phyloP scores from a whole-genome alignment of 2,329 filamentous ascomycete genomes.

The Penicillium crustosum region DNA sequence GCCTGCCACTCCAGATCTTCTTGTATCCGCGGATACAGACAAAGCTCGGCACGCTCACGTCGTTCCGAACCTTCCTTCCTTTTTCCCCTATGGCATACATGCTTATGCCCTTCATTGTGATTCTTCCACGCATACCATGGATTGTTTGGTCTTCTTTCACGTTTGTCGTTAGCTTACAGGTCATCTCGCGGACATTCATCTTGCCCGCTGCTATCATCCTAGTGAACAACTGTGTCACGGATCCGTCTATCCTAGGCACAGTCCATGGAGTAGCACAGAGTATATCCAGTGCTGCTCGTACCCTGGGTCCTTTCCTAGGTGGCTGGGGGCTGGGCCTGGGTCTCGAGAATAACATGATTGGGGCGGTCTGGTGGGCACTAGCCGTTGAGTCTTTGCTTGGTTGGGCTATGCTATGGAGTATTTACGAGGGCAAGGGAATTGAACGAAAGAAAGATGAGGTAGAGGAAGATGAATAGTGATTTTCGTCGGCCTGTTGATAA shows the following conservation, averaged over 20 bases:
- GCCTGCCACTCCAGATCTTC: conserved; percentile 70
- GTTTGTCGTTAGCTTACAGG: conserved; percentile 65
- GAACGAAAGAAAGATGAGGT: conserved; percentile 43
- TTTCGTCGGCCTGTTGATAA: neutral
- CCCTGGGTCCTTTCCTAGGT: conserved; percentile 56
- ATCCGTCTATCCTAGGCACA: conserved; percentile 57
- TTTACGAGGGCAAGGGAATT: conserved; percentile 65
- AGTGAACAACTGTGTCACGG: conserved; percentile 61
- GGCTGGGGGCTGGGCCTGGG: conserved; percentile 57
- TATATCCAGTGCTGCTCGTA: conserved; percentile 54
- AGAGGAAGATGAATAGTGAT: conserved; percentile 22
- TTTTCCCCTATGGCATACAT: conserved; percentile 71
- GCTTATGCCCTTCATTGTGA: conserved; percentile 67
- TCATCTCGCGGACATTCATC: conserved; percentile 70
- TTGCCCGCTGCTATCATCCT: conserved; percentile 60
- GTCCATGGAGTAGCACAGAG: conserved; percentile 61
- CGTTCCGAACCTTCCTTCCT: conserved; percentile 67
- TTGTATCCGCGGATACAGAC: conserved; percentile 68
- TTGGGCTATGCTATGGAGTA: conserved; percentile 58
- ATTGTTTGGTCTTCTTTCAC: conserved; percentile 66
- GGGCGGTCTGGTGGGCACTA: conserved; percentile 58
- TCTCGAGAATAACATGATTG: conserved; percentile 55
- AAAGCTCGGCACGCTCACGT: conserved; percentile 65
- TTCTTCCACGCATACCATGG: conserved; percentile 59
- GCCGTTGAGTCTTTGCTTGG: conserved; percentile 57